Base-by-base conservation (phyloP, 441 rosid genomes). In the Hura crepitans region DNA sequence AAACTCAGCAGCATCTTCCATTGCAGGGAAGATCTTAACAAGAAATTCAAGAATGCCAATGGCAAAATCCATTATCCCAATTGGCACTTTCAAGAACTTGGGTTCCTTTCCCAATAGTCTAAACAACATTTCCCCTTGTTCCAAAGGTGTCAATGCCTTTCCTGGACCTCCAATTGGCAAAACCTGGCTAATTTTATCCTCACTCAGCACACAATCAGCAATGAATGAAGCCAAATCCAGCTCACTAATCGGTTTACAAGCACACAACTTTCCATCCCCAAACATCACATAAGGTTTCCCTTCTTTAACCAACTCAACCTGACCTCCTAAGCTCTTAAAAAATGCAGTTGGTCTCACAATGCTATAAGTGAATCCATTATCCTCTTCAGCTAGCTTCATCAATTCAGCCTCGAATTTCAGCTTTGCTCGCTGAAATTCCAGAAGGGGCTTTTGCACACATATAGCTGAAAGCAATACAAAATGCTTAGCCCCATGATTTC, bases 231-330 rank as follows among this genome's bases (percentile, higher is more conserved):
- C 98, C 73, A 93, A 71, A 81, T 91, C 96, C 51, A 75, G 77
- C 74, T 93, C 97, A n/a, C 96, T 89, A 23, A 91, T 94, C 0
- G 96, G 98, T 77, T 94, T 91, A 67, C 98, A 91, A 70, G 98
- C 98, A 67, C 96, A 88, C 46, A 91, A 80, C 77, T 80, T 89
- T 47, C 98, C 98, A 66, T 91, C 96, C 47, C 96, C 96, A 69
- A 94, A 94, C 98, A 91, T 91, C 55, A 94, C 97, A 79, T 85
- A 94, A 70, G 97, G 98, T 75, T 94, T 94, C 67, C 97, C 97
- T 46, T 88, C 93, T 83, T 91, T 91, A 65, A 91, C 97, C 28
- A 91, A 67, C 58, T 93, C 96, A 10, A 93, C 92, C 72, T 94
- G 97, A 53, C 96, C 97, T 51, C 95, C 97, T 74, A 93, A 80